Conservation (phyloP, 306 rosid species). For the Erythrophleum fordii region DNA sequence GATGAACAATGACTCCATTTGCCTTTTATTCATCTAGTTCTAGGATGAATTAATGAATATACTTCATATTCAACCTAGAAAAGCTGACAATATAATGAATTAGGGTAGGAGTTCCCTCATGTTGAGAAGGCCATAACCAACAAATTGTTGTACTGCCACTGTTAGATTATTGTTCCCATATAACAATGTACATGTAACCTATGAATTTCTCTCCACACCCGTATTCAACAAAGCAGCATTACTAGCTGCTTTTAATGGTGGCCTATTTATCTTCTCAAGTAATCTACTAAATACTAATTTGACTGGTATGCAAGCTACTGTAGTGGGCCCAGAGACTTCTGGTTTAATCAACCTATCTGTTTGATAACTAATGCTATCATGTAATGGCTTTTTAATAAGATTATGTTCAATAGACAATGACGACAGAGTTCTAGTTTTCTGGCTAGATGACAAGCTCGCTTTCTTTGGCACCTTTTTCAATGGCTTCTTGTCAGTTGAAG, state of each 20-base stretch:
- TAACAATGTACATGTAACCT: conserved; percentile 80
- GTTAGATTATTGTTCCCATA: conserved; percentile 60
- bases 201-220: conserved; percentile 65
- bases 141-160: conserved; percentile 46
- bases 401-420: conserved; percentile 74
- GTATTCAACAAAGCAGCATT: conserved; percentile 65
- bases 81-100: conserved; percentile 39
- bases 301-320: conserved; percentile 99
- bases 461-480: conserved; percentile 66
- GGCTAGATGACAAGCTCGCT: conserved; percentile 75
- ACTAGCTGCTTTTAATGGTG: conserved; percentile 72
- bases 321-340: conserved; percentile 69
- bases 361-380: conserved; percentile 55
- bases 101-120: conserved; percentile 21
- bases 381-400: conserved; percentile 57
- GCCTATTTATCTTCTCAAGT: conserved; percentile 98
- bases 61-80: conserved; percentile 30
- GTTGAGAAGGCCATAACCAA: conserved; percentile 45
- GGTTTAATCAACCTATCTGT: conserved; percentile 74
- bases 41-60: conserved; percentile 32
- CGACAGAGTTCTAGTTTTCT: conserved; percentile 94
- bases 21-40: conserved; percentile 22
- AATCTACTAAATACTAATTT: conserved; percentile 93
- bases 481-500: conserved; percentile 61
- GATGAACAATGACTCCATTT: conserved; percentile 23